phyloP scores from a whole-genome alignment of 2,329 filamentous ascomycete genomes.

The Fusarium zealandicum region DNA sequence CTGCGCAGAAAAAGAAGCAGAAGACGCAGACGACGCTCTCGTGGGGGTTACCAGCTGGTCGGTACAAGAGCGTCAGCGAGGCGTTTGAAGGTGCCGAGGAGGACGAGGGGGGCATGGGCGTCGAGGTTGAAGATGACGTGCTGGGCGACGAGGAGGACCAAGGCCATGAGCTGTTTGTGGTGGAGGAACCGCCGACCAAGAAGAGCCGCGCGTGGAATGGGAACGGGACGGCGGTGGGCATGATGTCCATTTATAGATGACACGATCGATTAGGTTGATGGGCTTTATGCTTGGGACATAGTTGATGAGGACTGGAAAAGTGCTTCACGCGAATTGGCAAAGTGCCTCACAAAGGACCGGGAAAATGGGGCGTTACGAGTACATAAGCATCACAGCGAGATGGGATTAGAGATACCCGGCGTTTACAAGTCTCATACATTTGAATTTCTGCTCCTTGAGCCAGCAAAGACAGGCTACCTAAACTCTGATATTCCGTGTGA shows the following conservation, averaged over 20 bases:
- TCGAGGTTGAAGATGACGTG: neutral
- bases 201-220: constrained; percentile 15
- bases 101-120: neutral
- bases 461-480: neutral
- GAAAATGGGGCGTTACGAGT: constrained; percentile 6
- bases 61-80: constrained; percentile 44
- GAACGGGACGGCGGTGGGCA: constrained; percentile 4
- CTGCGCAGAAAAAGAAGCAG: constrained; percentile 24
- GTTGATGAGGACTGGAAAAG: neutral
- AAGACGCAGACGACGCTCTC: constrained; percentile 34
- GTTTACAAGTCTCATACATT: constrained; percentile 13
- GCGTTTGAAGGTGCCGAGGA: constrained; percentile 39
- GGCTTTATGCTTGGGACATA: neutral
- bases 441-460: neutral
- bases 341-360: neutral
- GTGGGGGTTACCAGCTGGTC: constrained; percentile 31
- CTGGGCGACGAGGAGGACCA: constrained; percentile 11
- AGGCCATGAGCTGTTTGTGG: constrained; percentile 41
- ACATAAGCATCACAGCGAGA: constrained; percentile 13
- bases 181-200: constrained; percentile 38
- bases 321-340: neutral
- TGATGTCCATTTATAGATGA: constrained; percentile 12
- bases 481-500: neutral
- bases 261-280: constrained; percentile 4
- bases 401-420: constrained; percentile 36